phyloP scores from a whole-genome alignment of 148 eudicot genomes.

The Amaranthus cruentus region DNA sequence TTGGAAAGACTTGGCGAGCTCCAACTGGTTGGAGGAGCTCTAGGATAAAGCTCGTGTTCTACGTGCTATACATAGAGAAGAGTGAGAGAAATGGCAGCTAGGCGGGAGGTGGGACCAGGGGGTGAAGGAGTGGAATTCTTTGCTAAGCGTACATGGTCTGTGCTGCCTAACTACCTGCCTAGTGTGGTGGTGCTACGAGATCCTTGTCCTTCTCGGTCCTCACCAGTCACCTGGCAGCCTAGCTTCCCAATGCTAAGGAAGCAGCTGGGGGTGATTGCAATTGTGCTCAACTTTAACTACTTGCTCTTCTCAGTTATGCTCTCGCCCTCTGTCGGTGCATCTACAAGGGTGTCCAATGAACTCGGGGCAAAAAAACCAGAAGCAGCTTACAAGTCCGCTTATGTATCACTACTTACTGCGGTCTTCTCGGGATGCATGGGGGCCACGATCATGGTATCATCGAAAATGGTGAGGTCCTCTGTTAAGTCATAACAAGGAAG shows the following conservation, averaged over 20 bases:
- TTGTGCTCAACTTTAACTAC: conserved; percentile 81
- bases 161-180: conserved; percentile 83
- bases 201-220: conserved; percentile 42
- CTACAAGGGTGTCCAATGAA: conserved; percentile 74
- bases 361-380: conserved; percentile 56
- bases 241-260: conserved; percentile 49
- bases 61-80: conserved; percentile 37
- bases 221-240: conserved; percentile 29
- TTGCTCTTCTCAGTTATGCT: conserved; percentile 68
- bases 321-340: conserved; percentile 61
- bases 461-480: conserved; percentile 56
- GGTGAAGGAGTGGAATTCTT: conserved; percentile 42
- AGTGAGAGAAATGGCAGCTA: conserved; percentile 48
- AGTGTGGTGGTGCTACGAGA: conserved; percentile 92
- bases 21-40: conserved; percentile 65
- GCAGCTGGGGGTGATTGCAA: conserved; percentile 59
- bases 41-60: conserved; percentile 39
- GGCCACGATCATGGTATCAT: conserved; percentile 39
- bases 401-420: conserved; percentile 39
- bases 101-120: conserved; percentile 80
- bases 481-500: conserved; percentile 50
- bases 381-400: conserved; percentile 47
- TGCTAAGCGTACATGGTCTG: conserved; percentile 53
- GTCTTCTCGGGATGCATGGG: conserved; percentile 42
- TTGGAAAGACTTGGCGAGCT: conserved; percentile 76